phyloP scores from a whole-genome alignment of 2,329 filamentous ascomycete genomes.

The Trichoderma arundinaceum region DNA sequence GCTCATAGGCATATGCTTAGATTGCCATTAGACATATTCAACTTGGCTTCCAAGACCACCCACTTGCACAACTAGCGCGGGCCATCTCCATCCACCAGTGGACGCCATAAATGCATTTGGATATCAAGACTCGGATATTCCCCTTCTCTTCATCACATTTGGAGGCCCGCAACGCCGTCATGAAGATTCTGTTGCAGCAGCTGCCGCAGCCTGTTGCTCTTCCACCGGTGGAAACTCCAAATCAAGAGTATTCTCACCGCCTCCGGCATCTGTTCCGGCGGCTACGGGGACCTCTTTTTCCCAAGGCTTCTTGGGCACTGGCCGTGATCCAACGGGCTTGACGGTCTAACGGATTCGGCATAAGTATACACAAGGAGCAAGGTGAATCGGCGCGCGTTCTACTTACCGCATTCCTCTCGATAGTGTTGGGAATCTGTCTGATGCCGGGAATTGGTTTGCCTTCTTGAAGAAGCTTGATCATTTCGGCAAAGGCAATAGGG shows the following conservation, averaged over 20 bases:
- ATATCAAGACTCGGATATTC: neutral
- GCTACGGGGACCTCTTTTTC: slow-evolving; percentile 60
- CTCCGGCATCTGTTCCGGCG: slow-evolving; percentile 33
- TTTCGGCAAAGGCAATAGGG: slow-evolving; percentile 81
- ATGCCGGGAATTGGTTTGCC: slow-evolving; percentile 87
- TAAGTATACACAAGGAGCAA: neutral
- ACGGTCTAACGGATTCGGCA: slow-evolving; percentile 46
- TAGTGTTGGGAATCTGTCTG: slow-evolving; percentile 80
- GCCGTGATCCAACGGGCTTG: slow-evolving; percentile 54
- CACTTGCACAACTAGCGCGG: neutral
- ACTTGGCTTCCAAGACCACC: neutral
- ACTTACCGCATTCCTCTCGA: slow-evolving; percentile 72
- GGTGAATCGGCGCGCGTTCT: neutral
- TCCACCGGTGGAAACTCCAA: slow-evolving; percentile 44
- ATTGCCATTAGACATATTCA: neutral
- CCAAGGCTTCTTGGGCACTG: slow-evolving; percentile 72
- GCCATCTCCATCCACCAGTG: neutral
- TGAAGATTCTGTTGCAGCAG: slow-evolving; percentile 2
- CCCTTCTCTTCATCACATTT: neutral
- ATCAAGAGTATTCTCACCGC: slow-evolving; percentile 41
- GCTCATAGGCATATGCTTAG: neutral
- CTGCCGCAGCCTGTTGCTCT: slow-evolving; percentile 1
- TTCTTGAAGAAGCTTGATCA: slow-evolving; percentile 82
- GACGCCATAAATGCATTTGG: slow-evolving; percentile 4
- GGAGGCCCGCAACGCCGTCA: neutral